These are phyloP conservation scores for Podaxis rugospora DNA, from an alignment of 768 basidiomycete species.

Conservation along the genomic window DNA sequence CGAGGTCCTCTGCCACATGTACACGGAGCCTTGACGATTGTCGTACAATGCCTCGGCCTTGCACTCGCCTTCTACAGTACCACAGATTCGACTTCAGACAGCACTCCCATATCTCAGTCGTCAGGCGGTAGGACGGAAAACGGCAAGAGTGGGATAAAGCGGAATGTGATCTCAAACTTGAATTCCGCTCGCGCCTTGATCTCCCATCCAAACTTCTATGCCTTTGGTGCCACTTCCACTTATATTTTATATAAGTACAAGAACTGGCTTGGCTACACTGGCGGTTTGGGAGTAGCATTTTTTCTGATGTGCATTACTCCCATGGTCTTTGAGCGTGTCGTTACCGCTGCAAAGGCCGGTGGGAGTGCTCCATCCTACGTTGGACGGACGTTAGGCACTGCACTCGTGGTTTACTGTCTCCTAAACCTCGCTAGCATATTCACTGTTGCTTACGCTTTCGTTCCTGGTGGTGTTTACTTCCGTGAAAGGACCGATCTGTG, in stretches of 20 bases:
- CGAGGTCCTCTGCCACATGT: constrained; percentile 71
- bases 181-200: constrained; percentile 22
- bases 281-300: constrained; percentile 57
- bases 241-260: constrained; percentile 54
- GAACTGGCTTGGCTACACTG: constrained; percentile 68
- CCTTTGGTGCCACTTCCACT: constrained; percentile 46
- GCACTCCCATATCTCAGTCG: background rate
- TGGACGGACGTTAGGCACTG: constrained; percentile 29
- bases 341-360: constrained; percentile 20
- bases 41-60: constrained; percentile 57
- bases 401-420: constrained; percentile 57
- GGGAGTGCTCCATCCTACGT: background rate
- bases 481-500: constrained; percentile 76
- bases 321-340: constrained; percentile 42
- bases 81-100: constrained; percentile 29
- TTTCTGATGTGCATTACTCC: constrained; percentile 68
- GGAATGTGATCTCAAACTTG: background rate
- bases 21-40: constrained; percentile 64
- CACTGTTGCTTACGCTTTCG: constrained; percentile 89
- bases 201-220: constrained; percentile 48
- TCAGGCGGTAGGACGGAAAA: background rate
- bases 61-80: constrained; percentile 24
- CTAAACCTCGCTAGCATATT: constrained; percentile 69
- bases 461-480: constrained; percentile 72
- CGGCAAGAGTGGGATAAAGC: background rate